Conservation (phyloP, 352 stramenopile genomes). For the Globisporangium echinulatum region DNA sequence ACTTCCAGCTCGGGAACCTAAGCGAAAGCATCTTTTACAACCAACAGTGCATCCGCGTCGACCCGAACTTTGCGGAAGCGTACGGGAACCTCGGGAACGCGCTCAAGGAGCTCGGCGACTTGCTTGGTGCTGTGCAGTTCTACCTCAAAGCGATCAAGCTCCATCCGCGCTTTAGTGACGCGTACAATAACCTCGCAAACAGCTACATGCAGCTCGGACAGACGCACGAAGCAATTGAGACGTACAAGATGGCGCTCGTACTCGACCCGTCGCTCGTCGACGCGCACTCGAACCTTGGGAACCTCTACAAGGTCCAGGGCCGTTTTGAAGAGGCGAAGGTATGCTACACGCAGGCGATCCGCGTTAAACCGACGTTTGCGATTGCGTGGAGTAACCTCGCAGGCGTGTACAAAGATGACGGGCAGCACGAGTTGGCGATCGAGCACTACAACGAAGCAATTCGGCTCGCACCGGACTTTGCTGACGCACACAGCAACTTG, state of each 20-base stretch:
- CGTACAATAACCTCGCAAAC: constrained; percentile 91
- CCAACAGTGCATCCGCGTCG: constrained; percentile 90
- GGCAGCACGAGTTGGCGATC: constrained; percentile 72
- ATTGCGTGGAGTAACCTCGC: constrained; percentile 92
- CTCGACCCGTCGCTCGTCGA: constrained; percentile 87
- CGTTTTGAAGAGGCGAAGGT: constrained; percentile 79
- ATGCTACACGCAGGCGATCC: constrained; percentile 90
- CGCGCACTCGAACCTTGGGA: constrained; percentile 93
- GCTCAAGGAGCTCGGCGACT: constrained; percentile 91
- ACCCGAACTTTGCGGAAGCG: constrained; percentile 89
- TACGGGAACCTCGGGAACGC: constrained; percentile 93
- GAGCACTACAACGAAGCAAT: constrained; percentile 86
- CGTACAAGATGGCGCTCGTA: constrained; percentile 92
- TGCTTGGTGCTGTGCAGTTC: constrained; percentile 87
- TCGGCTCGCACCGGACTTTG: constrained; percentile 73
- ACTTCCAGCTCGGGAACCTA: constrained; percentile 92
- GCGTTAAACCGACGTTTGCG: constrained; percentile 84
- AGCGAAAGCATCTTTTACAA: constrained; percentile 94
- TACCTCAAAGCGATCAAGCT: constrained; percentile 92
- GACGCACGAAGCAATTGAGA: constrained; percentile 86
- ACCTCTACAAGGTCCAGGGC: constrained; percentile 89
- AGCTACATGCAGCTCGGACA: constrained; percentile 91
- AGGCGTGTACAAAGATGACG: constrained; percentile 88
- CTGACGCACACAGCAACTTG: constrained; percentile 83
- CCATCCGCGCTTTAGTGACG: constrained; percentile 86